Conservation (phyloP, 768 basidiomycete species). For the Panus rudis region DNA sequence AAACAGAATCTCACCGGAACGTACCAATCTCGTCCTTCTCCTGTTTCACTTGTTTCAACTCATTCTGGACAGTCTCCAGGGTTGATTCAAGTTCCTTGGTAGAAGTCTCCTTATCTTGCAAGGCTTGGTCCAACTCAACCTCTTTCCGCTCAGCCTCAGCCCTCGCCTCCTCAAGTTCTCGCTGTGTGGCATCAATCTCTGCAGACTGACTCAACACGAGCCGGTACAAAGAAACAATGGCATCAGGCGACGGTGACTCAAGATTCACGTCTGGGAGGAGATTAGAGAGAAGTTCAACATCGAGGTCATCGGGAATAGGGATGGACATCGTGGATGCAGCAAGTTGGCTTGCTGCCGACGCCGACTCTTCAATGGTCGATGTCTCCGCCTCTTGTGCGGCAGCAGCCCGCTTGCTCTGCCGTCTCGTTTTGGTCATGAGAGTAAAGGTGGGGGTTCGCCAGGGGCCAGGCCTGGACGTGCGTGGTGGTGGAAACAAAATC, state of each 20-base stretch:
- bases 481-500: constrained; percentile 10
- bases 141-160: constrained; percentile 69
- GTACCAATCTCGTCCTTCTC: constrained; percentile 65
- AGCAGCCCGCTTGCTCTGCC: constrained; percentile 51
- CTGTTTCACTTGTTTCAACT: constrained; percentile 47
- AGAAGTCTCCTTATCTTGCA: constrained; percentile 68
- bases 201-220: constrained; percentile 49
- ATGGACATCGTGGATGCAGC: constrained; percentile 32
- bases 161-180: constrained; percentile 63
- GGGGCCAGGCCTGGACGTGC: constrained; percentile 1
- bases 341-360: constrained; percentile 24
- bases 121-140: constrained; percentile 76
- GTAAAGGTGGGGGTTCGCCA: constrained; percentile 1
- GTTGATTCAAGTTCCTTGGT: constrained; percentile 50
- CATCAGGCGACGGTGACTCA: constrained; percentile 48
- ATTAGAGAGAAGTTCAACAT: constrained; percentile 49
- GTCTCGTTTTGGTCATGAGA: constrained; percentile 44
- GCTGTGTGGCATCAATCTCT: constrained; percentile 46
- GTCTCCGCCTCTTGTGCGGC: constrained; percentile 24
- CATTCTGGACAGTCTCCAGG: constrained; percentile 44
- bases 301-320: constrained; percentile 60
- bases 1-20: constrained; percentile 15
- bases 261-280: constrained; percentile 59
- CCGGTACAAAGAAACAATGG: constrained; percentile 56
- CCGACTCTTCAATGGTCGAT: constrained; percentile 24